Base-by-base conservation (phyloP, 345 rosid species). In the Hibiscus mutabilis region DNA sequence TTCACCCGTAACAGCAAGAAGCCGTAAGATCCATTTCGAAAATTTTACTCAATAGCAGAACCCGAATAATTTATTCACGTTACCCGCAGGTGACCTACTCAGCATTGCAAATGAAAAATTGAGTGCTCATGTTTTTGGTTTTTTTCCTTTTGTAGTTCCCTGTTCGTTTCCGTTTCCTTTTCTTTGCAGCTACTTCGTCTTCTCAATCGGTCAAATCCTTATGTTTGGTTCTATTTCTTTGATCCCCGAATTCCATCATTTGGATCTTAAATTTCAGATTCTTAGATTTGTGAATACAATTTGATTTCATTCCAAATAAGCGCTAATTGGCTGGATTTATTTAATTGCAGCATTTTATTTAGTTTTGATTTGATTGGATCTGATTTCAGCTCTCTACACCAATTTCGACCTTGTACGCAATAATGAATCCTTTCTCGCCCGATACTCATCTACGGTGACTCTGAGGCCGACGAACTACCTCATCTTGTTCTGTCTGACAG, bases 381-480 rank as follows among this genome's bases (percentile, higher is more conserved):
- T 67, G 81, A 73, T 72, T 75, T 49, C 71, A 72, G 73, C 75
- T 77, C 60, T 53, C 33, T 21, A 63, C 14, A 14, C 6, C 18
- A 73, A 72, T 69, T 75, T 52, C 29, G 9, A 22, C 51, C 37
- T 33, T 67, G 77, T 82, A 84, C 78, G 80, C 87, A 84, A 86
- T 84, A 91, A 96, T 96, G 97, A 96, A 92, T 86, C 89, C 99
- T 35, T 91, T 96, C 83, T 92, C 97, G 63, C 90, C 99, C 77
- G 94, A 88, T 69, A 96, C 99, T 76, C 98, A 97, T 78, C 85
- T 92, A 52, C 87, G 99, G 98, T 90, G 72, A 81, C n/a, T n/a
- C n/a, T n/a, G n/a, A n/a, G n/a, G n/a, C n/a, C n/a, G n/a, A n/a
- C n/a, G n/a, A n/a, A n/a, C n/a, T n/a, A n/a, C n/a, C n/a, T n/a